A percentile compares a stretch with the other conserved stretches of the same genome.
phyloP scores from a whole-genome alignment of 306 rosid genomes.

The Cicer bijugum region DNA sequence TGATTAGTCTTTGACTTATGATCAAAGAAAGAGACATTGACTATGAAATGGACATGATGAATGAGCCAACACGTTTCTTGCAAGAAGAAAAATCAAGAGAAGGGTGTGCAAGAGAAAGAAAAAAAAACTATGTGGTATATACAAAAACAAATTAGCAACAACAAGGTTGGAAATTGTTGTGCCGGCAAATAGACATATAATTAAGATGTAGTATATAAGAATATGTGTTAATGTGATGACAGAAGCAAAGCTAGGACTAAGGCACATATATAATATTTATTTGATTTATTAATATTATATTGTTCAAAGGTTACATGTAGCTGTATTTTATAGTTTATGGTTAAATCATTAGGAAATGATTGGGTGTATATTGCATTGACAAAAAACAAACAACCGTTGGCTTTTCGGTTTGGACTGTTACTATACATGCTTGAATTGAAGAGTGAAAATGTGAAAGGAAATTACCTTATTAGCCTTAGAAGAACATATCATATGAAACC shows the following conservation, averaged over 20 bases:
- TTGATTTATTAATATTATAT: constrained; percentile 29
- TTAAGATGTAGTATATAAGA: too few species aligned
- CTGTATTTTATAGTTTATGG: constrained; percentile 13
- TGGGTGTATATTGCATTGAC: constrained; percentile 41
- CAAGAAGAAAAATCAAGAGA: constrained; percentile 25
- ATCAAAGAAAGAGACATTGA: constrained; percentile 38
- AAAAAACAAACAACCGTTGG: constrained; percentile 25
- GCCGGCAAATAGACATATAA: constrained; percentile 53
- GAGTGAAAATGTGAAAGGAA: constrained; percentile 19
- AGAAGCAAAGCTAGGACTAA: constrained; percentile 56
- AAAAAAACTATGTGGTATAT: neutral
- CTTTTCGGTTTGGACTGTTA: constrained; percentile 41
- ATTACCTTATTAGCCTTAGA: neutral
- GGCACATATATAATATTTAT: constrained; percentile 19
- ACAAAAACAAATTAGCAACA: too few species aligned
- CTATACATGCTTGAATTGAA: constrained; percentile 33
- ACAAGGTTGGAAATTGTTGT: constrained; percentile 46
- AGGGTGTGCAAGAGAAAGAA: neutral
- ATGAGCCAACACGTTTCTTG: constrained; percentile 36
- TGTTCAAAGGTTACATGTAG: constrained; percentile 36
- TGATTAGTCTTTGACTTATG: constrained; percentile 40
- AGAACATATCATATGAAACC: neutral
- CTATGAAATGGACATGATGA: constrained; percentile 17
- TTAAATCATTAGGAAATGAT: constrained; percentile 31
- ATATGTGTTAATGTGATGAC: constrained; percentile 45